Conservation (phyloP, 1,284 basidiomycete species). For the Pisolithus thermaeus region DNA sequence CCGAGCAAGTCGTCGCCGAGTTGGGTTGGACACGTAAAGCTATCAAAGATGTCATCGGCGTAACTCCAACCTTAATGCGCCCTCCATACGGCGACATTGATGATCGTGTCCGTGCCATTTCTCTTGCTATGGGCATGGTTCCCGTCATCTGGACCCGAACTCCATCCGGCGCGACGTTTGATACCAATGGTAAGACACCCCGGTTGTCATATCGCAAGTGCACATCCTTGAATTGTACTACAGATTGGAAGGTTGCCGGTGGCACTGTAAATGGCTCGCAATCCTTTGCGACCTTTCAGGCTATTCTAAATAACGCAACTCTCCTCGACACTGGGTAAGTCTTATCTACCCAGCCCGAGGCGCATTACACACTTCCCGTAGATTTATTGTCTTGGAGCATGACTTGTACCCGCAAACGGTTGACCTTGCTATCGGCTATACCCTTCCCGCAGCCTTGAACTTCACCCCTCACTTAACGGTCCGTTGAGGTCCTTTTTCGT, state of each 20-base stretch:
- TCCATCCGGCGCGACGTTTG: conserved; percentile 57
- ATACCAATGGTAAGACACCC: conserved; percentile 65
- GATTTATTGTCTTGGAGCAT: conserved; percentile 88
- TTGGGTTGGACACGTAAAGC: conserved; percentile 88
- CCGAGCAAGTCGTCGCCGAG: conserved; percentile 87
- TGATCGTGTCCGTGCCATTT: conserved; percentile 85
- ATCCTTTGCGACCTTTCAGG: conserved; percentile 53
- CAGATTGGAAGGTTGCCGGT: conserved; percentile 80
- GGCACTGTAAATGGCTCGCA: conserved; percentile 57
- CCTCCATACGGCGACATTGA: conserved; percentile 64
- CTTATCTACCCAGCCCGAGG: neutral
- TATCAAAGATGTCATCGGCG: conserved; percentile 71
- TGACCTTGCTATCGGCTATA: conserved; percentile 84
- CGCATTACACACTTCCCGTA: conserved; percentile 28
- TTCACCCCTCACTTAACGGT: conserved; percentile 61
- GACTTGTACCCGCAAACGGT: conserved; percentile 84
- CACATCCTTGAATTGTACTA: conserved; percentile 7
- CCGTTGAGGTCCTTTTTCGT: conserved; percentile 13
- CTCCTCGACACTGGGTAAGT: conserved; percentile 48
- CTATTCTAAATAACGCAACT: conserved; percentile 58
- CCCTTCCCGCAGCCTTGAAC: conserved; percentile 62
- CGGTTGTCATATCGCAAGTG: neutral
- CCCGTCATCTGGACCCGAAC: conserved; percentile 78
- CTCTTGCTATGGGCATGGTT: conserved; percentile 73
- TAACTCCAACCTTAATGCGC: conserved; percentile 71